Evolutionary conservation across 257 asterid genomes (phyloP), one percentile per base, ranked within the genome.

Genomic region (Salvia hispanica): DNA sequence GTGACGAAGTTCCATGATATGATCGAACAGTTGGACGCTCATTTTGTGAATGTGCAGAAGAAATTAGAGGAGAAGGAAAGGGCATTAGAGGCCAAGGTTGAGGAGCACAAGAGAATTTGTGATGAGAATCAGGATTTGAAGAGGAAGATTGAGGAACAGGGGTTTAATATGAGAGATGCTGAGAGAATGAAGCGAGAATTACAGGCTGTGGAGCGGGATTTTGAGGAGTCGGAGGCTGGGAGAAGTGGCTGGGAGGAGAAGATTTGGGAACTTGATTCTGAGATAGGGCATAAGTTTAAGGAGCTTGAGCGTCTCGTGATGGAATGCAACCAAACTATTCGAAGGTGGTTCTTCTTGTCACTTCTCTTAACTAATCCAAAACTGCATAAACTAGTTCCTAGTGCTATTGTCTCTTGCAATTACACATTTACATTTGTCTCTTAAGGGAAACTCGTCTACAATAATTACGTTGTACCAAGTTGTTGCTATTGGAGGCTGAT

Each of bases 111-210:
- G 77, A 90, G 75, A 78, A 82, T 86, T 65, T 72, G 77, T n/a
- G 83, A 72, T 78, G 99, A 93, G 82, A 93, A 93, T 65, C 96
- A 86, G 76, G 97, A 79, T 75, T 68, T 90, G 81, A 93, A 81
- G 91, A 88, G 69, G 81, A 85, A 68, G 72, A 81, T 90, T 36
- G 96, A 86, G 83, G 99, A 90, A 56, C 99, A 93, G 69, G 92
- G 92, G 46, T 84, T 93, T 71, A 93, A 88, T 78, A 65, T 82
- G 58, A 83, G 93, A 67, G 97, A 93, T 80, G 99, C 97, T 2
- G 97, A 90, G 81, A 82, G 99, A 79, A 90, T 90, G 95, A 93
- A 85, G 82, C 70, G 95, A 69, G 97, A 90, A 57, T 79, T 90
- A 85, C 91, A 81, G 75, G 86, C 89, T 34, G 83, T 86, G 51